Evolutionary conservation across 352 stramenopile species (phyloP).

Genomic region (Phytophthora macrochlamydospora): DNA sequence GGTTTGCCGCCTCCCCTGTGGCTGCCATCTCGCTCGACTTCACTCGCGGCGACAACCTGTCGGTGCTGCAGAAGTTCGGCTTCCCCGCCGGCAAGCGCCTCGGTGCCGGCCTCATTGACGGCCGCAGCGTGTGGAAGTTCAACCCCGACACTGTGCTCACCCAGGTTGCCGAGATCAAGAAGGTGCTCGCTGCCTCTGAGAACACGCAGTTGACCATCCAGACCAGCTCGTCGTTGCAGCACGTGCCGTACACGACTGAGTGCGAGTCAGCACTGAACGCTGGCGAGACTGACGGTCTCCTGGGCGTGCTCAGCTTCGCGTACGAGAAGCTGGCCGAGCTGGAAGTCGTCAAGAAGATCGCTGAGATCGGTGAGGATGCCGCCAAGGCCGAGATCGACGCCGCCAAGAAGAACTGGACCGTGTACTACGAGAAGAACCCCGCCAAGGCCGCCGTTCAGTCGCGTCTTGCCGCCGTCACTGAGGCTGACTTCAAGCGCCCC

Average conservation of each 20-base stretch:
- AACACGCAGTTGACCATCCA: slow-evolving; percentile 78
- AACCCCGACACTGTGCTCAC: slow-evolving; percentile 65
- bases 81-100: slow-evolving; percentile 88
- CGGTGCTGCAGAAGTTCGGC: slow-evolving; percentile 83
- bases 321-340: slow-evolving; percentile 92
- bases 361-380: slow-evolving; percentile 59
- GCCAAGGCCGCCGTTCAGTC: slow-evolving; percentile 69
- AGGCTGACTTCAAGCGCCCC: slow-evolving; percentile 81
- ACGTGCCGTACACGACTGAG: slow-evolving; percentile 89
- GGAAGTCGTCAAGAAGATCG: slow-evolving; percentile 78
- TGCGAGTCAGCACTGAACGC: slow-evolving; percentile 76
- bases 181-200: slow-evolving; percentile 49
- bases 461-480: slow-evolving; percentile 61
- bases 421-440: slow-evolving; percentile 88
- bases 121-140: slow-evolving; percentile 92
- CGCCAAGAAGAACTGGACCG: slow-evolving; percentile 64
- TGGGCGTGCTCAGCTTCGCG: slow-evolving; percentile 85
- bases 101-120: slow-evolving; percentile 89
- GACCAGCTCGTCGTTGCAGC: slow-evolving; percentile 90
- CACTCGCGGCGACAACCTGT: slow-evolving; percentile 87
- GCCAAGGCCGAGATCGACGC: slow-evolving; percentile 56
- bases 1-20: slow-evolving; percentile 80
- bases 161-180: slow-evolving; percentile 65
- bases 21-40: slow-evolving; percentile 91
- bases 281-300: slow-evolving; percentile 71